Evolutionary conservation across 2,329 filamentous ascomycete genomes (phyloP), one percentile per base, ranked within the genome.

Genomic region (Didymella lethalis): DNA sequence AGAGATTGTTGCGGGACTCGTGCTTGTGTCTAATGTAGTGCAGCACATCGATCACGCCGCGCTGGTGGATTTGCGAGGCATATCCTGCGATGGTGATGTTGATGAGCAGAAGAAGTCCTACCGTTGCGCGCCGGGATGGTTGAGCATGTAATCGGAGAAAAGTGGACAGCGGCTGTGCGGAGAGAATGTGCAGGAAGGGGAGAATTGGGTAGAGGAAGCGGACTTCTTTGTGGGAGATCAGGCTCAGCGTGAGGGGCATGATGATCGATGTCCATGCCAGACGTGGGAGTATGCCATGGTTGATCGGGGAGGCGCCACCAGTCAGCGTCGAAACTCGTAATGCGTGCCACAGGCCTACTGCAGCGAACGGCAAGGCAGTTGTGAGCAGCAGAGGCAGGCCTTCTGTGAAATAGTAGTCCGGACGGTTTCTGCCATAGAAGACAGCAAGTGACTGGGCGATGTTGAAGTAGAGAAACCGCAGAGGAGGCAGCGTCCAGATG

Each of bases 181-280:
- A 87, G 38, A 98, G 81, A 62, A 97, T 81, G 74, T 95, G 92
- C 7, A 99, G 84, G n/a, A 89, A 84, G 1, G 95, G 94, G 1
- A 98, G 84, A 18, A 99, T 84, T 1, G 95, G 94, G 71, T 96
- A 97, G 66, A 98, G 91, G 81, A 99, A 99, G 70, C 95, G 92
- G 68, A 97, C 91, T 82, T 99, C 95, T 77, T 99, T 99, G 80
- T 99, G 95, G 1, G 92, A 88, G 65, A 98, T 91, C 46, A 91
- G 73, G 1, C 92, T 96, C 32, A 98, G 84, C 1, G 79, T 74
- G 10, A 90, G 79, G 57, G 89, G 90, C 29, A 86, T 77, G 54
- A 88, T 63, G 41, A 89, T 82, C 7, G 86, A 81, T 29, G 74
- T 74, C 64, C 70, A 76, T 44, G 74, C 69, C 16, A 79, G 68